Evolutionary conservation across 768 basidiomycete species (phyloP).

Genomic region (Termitomyces sp.): DNA sequence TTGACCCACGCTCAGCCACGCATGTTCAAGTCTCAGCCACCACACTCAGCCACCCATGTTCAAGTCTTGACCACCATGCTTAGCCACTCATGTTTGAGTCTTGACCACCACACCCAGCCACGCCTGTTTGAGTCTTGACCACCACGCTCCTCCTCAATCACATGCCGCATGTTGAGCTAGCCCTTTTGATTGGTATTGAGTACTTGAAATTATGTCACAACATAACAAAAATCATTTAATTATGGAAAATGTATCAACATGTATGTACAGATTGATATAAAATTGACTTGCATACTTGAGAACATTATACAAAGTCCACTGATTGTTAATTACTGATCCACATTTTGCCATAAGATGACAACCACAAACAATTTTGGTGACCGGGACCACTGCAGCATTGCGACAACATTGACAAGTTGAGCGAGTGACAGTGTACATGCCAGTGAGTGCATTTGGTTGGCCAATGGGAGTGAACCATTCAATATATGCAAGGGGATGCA

Average conservation of each 20-base stretch:
- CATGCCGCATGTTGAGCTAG: too few relatives aligned
- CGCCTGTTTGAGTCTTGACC: too few relatives aligned
- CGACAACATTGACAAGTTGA: slow-evolving; percentile 16
- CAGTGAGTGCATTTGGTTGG: background rate
- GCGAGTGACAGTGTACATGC: slow-evolving; percentile 18
- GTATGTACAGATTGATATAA: slow-evolving; percentile 14
- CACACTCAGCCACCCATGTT: too few relatives aligned
- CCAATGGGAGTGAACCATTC: slow-evolving; percentile 1
- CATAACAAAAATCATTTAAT: too few relatives aligned
- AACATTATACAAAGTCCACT: slow-evolving; percentile 15
- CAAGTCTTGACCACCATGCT: too few relatives aligned
- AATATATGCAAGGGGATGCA: slow-evolving; percentile 2
- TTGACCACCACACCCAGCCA: too few relatives aligned
- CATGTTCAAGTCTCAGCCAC: too few relatives aligned
- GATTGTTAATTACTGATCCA: background rate
- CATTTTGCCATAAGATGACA: slow-evolving; percentile 20
- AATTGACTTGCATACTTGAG: slow-evolving; percentile 12
- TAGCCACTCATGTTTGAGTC: too few relatives aligned
- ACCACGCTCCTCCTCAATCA: too few relatives aligned
- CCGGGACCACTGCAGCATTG: slow-evolving; percentile 15
- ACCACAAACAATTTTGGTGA: slow-evolving; percentile 5
- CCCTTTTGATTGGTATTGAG: too few relatives aligned
- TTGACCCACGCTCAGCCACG: too few relatives aligned
- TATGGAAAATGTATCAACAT: background rate
- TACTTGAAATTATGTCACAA: too few relatives aligned